Evolutionary conservation across 805 yeast genomes (phyloP).

Genomic region (Yamadazyma insecticola): DNA sequence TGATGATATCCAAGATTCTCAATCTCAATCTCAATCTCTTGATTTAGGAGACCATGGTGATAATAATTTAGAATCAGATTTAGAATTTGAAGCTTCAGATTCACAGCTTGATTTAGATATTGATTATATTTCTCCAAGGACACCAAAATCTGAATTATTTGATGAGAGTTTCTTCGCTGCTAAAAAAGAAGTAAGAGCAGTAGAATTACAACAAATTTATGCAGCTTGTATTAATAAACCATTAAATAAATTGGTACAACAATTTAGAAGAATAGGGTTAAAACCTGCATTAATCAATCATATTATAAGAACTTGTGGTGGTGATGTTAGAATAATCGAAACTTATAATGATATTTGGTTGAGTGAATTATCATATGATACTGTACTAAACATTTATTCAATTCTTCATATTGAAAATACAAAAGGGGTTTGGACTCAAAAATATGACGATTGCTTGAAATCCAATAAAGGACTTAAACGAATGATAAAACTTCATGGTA

Average conservation of each 20-base stretch:
- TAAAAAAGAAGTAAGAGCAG: too few species aligned
- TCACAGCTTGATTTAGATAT: too few species aligned
- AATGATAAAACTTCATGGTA: slow-evolving; percentile 11
- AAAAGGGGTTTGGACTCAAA: slow-evolving; percentile 13
- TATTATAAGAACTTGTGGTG: slow-evolving; percentile 14
- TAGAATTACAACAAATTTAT: too few species aligned
- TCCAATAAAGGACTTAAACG: slow-evolving; percentile 1
- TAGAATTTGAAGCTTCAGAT: too few species aligned
- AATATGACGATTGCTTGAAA: slow-evolving; percentile 9
- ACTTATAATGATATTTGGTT: slow-evolving; percentile 11
- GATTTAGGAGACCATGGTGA: neutral
- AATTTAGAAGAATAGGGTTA: slow-evolving; percentile 12
- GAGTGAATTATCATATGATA: neutral
- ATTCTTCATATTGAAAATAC: too few species aligned
- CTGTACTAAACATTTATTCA: too few species aligned
- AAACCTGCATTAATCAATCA: slow-evolving; percentile 13
- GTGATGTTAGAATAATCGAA: slow-evolving; percentile 9
- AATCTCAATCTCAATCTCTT: neutral
- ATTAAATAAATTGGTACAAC: neutral
- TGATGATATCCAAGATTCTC: neutral
- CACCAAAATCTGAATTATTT: too few species aligned
- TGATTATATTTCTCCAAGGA: too few species aligned
- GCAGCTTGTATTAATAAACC: too few species aligned
- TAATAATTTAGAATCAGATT: too few species aligned
- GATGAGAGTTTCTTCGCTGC: too few species aligned